phyloP scores from a whole-genome alignment of 2,329 filamentous ascomycete genomes.

The Scedosporium apiospermum region DNA sequence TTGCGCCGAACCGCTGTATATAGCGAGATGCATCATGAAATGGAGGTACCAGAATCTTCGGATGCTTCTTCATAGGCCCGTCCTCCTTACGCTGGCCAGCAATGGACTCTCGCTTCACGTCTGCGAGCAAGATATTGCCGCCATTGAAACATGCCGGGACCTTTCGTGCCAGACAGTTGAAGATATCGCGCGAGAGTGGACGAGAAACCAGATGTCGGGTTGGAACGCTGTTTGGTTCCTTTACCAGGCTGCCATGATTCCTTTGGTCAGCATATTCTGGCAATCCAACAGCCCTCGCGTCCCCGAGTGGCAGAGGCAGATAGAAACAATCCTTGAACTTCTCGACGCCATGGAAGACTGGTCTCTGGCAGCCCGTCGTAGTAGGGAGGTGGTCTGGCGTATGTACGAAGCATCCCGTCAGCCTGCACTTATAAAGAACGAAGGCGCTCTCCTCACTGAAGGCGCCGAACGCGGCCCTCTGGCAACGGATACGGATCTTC shows the following conservation, averaged over 20 bases:
- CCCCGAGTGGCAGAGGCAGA: constrained; percentile 44
- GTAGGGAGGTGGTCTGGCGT: constrained; percentile 52
- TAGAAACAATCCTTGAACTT: constrained; percentile 49
- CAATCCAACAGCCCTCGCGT: constrained; percentile 44
- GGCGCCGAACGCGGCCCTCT: constrained; percentile 24
- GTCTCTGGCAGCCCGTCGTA: constrained; percentile 53
- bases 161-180: constrained; percentile 63
- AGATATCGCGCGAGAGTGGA: constrained; percentile 62
- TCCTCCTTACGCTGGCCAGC: constrained; percentile 56
- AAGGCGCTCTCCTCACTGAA: constrained; percentile 20
- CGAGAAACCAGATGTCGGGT: constrained; percentile 64
- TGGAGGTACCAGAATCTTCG: constrained; percentile 75
- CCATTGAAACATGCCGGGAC: constrained; percentile 59
- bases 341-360: constrained; percentile 56
- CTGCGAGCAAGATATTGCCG: constrained; percentile 53
- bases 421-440: constrained; percentile 21
- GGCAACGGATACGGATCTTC: constrained; percentile 29
- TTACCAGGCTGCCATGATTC: constrained; percentile 73
- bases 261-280: constrained; percentile 65
- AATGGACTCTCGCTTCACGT: constrained; percentile 37
- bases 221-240: constrained; percentile 79
- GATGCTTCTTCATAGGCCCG: constrained; percentile 65
- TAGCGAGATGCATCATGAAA: constrained; percentile 66
- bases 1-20: constrained; percentile 60
- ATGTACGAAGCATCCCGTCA: constrained; percentile 50